These are phyloP conservation scores for Pseudogymnoascus sp. DNA, from an alignment of 2,329 filamentous ascomycete species.

Conservation along the genomic window DNA sequence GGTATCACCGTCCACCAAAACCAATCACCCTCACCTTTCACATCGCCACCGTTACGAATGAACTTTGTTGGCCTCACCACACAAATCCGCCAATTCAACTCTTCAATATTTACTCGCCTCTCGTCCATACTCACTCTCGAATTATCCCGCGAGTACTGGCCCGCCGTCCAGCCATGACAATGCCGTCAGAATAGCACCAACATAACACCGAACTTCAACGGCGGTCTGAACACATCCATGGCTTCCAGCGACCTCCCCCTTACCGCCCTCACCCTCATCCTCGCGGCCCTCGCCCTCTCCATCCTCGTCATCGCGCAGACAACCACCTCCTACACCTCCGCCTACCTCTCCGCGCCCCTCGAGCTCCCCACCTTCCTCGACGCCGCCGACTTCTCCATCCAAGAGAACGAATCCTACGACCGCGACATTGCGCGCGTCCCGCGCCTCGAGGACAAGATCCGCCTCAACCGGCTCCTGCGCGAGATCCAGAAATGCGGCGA, in stretches of 20 bases:
- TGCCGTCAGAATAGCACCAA: background rate
- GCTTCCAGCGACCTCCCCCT: conserved; percentile 33
- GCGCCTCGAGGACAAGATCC: conserved; percentile 55
- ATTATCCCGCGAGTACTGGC: background rate
- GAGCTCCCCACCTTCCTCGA: conserved; percentile 54
- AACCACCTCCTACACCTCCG: conserved; percentile 44
- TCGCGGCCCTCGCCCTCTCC: conserved; percentile 51
- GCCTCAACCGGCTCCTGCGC: conserved; percentile 49
- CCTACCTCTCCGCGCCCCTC: conserved; percentile 50
- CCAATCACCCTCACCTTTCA: conserved; percentile 4
- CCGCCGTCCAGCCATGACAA: conserved; percentile 1
- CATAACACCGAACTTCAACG: background rate
- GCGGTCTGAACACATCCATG: conserved; percentile 33
- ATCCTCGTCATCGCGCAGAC: conserved; percentile 48
- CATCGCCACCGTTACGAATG: conserved; percentile 5
- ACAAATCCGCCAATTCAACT: background rate
- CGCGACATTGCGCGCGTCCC: conserved; percentile 50
- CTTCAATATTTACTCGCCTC: background rate
- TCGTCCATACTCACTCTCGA: background rate
- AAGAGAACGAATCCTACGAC: conserved; percentile 59
- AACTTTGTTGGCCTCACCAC: background rate
- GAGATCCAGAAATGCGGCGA: conserved; percentile 56
- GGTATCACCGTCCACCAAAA: conserved; percentile 3
- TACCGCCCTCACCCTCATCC: conserved; percentile 44
- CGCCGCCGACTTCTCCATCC: conserved; percentile 50